Evolutionary conservation across 768 basidiomycete species (phyloP).

Genomic region (Chalciporus piperatus): DNA sequence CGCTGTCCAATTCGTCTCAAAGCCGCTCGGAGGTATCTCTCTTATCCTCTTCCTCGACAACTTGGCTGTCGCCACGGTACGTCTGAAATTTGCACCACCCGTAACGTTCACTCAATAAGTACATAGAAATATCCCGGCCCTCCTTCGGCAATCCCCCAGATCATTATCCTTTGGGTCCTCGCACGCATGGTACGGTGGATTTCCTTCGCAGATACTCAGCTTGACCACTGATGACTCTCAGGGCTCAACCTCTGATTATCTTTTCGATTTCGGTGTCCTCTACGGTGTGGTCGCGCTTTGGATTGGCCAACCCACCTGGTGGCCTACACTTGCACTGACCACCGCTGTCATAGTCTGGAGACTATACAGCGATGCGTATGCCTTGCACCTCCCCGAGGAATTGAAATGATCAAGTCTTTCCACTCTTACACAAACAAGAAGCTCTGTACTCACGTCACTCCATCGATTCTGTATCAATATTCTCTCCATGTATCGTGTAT

Average conservation of each 20-base stretch:
- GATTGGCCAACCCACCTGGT: background rate
- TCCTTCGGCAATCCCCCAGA: background rate
- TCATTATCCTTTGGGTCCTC: background rate
- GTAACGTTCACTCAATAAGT: background rate
- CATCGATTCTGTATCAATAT: background rate
- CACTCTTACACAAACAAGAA: background rate
- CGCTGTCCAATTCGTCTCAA: conserved; percentile 41
- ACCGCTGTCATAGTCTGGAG: background rate
- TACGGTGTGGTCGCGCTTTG: conserved; percentile 2
- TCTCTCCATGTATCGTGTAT: background rate
- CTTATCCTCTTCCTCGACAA: conserved; percentile 16
- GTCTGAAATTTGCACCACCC: background rate
- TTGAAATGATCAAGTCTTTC: background rate
- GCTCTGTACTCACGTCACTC: background rate
- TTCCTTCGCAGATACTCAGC: background rate
- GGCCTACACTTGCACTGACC: background rate
- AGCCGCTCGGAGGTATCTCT: conserved; percentile 39
- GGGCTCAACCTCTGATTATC: background rate
- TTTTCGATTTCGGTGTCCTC: background rate
- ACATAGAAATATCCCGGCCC: background rate
- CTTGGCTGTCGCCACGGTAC: background rate
- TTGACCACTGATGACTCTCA: background rate
- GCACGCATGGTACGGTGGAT: background rate
- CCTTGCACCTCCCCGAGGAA: background rate
- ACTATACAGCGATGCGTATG: background rate